These are phyloP conservation scores for Meyerozyma sp. DNA, from an alignment of 1,139 yeast species.

Conservation along the genomic window DNA sequence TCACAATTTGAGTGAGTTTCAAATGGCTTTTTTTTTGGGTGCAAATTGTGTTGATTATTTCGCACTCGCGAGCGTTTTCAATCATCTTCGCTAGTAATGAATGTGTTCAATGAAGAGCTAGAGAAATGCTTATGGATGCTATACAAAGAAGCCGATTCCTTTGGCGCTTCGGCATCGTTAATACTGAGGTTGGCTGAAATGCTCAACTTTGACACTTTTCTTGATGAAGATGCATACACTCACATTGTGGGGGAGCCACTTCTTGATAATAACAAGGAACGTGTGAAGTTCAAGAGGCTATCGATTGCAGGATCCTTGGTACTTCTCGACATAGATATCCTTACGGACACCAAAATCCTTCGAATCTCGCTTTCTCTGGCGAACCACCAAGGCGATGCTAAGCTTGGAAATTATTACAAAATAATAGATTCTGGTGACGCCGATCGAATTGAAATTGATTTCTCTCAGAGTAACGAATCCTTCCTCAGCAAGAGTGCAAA, in stretches of 20 bases:
- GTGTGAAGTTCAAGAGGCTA: conserved; percentile 20
- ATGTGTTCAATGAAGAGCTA: conserved; percentile 16
- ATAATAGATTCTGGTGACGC: conserved; percentile 4
- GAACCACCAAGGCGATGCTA: conserved; percentile 12
- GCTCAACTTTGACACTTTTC: conserved; percentile 38
- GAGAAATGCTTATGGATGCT: conserved; percentile 25
- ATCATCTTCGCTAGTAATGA: conserved; percentile 4
- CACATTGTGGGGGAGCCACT: conserved; percentile 12
- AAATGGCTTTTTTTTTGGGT: background rate
- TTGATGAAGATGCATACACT: conserved; percentile 33
- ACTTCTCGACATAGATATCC: conserved; percentile 39
- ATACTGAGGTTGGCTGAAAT: conserved; percentile 39
- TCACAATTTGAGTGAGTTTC: background rate
- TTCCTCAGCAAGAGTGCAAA: conserved; percentile 5
- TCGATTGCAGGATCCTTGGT: conserved; percentile 42
- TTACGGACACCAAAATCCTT: conserved; percentile 19
- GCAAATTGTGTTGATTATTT: background rate
- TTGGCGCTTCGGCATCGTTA: conserved; percentile 32
- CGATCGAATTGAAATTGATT: conserved; percentile 4
- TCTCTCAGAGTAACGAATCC: conserved; percentile 2
- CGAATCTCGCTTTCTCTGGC: conserved; percentile 36
- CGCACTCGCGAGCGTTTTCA: background rate
- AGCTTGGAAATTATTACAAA: conserved; percentile 7
- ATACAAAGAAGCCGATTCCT: conserved; percentile 27
- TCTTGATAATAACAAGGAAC: conserved; percentile 14